phyloP scores from a whole-genome alignment of 2,329 filamentous ascomycete species.

The Pseudocercospora crystallina region DNA sequence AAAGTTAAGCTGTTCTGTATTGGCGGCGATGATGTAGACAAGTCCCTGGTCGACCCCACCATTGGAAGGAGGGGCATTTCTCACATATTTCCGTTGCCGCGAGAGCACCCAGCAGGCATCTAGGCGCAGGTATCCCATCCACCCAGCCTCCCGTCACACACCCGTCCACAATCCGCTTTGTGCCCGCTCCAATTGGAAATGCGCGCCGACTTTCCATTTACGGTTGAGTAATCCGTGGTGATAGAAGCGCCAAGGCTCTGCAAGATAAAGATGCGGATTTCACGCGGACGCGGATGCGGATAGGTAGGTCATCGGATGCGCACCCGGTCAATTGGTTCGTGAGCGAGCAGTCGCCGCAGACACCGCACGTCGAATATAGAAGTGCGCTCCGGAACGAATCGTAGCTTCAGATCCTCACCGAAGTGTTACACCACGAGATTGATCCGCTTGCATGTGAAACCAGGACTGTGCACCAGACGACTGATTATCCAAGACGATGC shows the following conservation, averaged over 20 bases:
- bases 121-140: too few species aligned
- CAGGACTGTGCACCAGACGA: too few species aligned
- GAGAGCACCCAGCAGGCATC: not conserved
- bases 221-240: too few species aligned
- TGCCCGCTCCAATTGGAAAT: constrained; percentile 5
- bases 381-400: constrained; percentile 1
- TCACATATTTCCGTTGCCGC: not conserved
- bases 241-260: constrained; percentile 1
- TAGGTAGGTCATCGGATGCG: too few species aligned
- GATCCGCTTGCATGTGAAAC: not conserved
- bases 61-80: constrained; percentile 1
- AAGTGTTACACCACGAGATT: too few species aligned
- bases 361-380: not conserved
- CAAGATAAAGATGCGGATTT: constrained; percentile 4
- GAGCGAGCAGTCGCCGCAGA: too few species aligned
- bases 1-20: too few species aligned
- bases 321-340: too few species aligned
- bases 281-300: not conserved
- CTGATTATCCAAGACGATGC: not conserved
- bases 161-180: constrained; percentile 7
- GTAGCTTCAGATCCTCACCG: not conserved
- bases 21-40: too few species aligned
- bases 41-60: too few species aligned
- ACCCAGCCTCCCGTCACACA: too few species aligned
- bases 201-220: constrained; percentile 11